phyloP scores from a whole-genome alignment of 352 stramenopile species.

The Pythium vanterpoolii region DNA sequence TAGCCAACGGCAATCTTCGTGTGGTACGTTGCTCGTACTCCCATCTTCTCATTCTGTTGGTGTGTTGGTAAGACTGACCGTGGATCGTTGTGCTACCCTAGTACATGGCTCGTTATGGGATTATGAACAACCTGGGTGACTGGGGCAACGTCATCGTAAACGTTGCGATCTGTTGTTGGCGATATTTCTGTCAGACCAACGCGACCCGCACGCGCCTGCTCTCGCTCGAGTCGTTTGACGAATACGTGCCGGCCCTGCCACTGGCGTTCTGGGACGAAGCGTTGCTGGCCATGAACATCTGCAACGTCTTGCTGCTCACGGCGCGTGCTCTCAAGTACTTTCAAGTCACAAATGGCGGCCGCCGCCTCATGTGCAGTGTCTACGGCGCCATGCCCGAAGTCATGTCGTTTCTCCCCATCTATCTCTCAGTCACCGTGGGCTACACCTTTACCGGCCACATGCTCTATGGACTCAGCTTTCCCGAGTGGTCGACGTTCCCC shows the following conservation, averaged over 20 bases:
- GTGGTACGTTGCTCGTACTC: slow-evolving; percentile 30
- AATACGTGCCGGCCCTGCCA: slow-evolving; percentile 47
- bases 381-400: slow-evolving; percentile 75
- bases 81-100: slow-evolving; percentile 9
- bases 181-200: slow-evolving; percentile 48
- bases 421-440: slow-evolving; percentile 54
- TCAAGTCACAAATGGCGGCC: slow-evolving; percentile 61
- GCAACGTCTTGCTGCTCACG: slow-evolving; percentile 66
- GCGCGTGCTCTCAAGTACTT: slow-evolving; percentile 67
- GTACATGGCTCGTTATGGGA: slow-evolving; percentile 62
- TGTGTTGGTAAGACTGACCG: neutral
- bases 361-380: slow-evolving; percentile 59
- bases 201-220: slow-evolving; percentile 35
- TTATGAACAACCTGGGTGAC: slow-evolving; percentile 65
- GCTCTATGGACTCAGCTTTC: slow-evolving; percentile 60
- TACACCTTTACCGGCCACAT: slow-evolving; percentile 75
- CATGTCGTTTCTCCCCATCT: slow-evolving; percentile 67
- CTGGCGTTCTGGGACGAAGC: slow-evolving; percentile 60
- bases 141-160: slow-evolving; percentile 67
- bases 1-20: slow-evolving; percentile 44
- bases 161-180: slow-evolving; percentile 49
- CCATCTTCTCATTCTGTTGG: neutral
- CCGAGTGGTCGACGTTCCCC: slow-evolving; percentile 61
- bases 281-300: slow-evolving; percentile 58
- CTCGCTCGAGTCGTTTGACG: slow-evolving; percentile 47